phyloP scores from a whole-genome alignment of 179 eudicot species.

The Actinidia arguta region DNA sequence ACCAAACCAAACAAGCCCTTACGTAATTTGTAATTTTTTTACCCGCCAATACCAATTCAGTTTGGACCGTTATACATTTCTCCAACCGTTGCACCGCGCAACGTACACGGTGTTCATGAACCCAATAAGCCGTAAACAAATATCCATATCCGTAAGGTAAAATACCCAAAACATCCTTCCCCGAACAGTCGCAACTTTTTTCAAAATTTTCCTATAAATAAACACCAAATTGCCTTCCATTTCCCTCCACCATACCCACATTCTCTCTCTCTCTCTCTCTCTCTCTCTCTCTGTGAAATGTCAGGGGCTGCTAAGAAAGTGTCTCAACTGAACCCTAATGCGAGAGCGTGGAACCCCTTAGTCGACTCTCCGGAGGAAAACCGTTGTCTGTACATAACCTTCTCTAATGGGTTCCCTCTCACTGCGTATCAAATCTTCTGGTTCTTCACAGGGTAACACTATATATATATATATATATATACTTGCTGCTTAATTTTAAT shows the following conservation, averaged over 20 bases:
- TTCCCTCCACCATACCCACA: not conserved
- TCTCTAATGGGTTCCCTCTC: conserved; percentile 19
- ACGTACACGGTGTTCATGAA: no score
- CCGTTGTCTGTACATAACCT: conserved; percentile 20
- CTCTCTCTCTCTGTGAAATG: not conserved
- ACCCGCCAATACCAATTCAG: not conserved
- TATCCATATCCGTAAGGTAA: not conserved
- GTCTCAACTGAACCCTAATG: conserved; percentile 14
- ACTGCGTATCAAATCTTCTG: not conserved
- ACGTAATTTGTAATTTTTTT: not conserved
- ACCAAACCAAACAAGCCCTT: no score
- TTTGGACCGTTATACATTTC: not conserved
- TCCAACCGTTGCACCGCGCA: not conserved
- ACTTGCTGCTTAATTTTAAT: not conserved
- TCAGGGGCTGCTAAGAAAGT: not conserved
- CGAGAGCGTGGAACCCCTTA: conserved; percentile 23
- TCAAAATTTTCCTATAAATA: not conserved
- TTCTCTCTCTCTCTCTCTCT: not conserved
- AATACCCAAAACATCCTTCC: not conserved
- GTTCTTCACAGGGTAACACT: conserved; percentile 10
- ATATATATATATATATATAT: not conserved
- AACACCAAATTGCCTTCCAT: no score
- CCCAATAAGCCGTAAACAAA: no score
- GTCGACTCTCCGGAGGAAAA: not conserved
- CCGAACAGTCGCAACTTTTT: not conserved